Evolutionary conservation across 192 early-diverging fungal species (phyloP).

Genomic region (Linnemannia zychae): DNA sequence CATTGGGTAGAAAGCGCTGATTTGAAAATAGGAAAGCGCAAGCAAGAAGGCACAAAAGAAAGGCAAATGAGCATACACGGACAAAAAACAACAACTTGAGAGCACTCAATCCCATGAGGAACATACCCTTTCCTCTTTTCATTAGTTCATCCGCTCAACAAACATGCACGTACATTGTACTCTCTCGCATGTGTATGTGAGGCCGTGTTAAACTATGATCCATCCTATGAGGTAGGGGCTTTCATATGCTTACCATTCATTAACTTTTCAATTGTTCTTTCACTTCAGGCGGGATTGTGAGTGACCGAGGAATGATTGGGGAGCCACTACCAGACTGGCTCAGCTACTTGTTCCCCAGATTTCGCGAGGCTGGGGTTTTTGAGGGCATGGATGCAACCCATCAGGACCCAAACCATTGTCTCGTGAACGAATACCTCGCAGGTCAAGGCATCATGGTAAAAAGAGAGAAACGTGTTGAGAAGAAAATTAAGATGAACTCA

Average conservation of each 20-base stretch:
- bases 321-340: conserved; percentile 61
- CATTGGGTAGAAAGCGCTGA: not conserved
- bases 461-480: not conserved
- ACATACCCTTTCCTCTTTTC: not conserved
- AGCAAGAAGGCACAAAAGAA: not conserved
- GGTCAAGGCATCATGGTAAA: conserved; percentile 67
- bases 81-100: not conserved
- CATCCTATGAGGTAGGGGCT: not conserved
- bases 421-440: conserved; percentile 66
- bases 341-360: conserved; percentile 38
- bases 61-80: not conserved
- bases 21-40: not conserved
- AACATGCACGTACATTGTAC: not conserved
- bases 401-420: conserved; percentile 60
- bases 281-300: conserved; percentile 53
- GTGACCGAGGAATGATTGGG: conserved; percentile 54
- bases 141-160: not conserved
- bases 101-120: conserved; percentile 6
- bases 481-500: not conserved
- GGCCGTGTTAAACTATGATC: not conserved
- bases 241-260: conserved; percentile 20
- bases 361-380: conserved; percentile 47
- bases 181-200: not conserved
- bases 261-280: not conserved
- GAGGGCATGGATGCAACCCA: conserved; percentile 56